Percentiles rank a stretch among this genome's conserved stretches.
phyloP scores from a whole-genome alignment of 2,329 filamentous ascomycete species.

The Cercospora sp. region DNA sequence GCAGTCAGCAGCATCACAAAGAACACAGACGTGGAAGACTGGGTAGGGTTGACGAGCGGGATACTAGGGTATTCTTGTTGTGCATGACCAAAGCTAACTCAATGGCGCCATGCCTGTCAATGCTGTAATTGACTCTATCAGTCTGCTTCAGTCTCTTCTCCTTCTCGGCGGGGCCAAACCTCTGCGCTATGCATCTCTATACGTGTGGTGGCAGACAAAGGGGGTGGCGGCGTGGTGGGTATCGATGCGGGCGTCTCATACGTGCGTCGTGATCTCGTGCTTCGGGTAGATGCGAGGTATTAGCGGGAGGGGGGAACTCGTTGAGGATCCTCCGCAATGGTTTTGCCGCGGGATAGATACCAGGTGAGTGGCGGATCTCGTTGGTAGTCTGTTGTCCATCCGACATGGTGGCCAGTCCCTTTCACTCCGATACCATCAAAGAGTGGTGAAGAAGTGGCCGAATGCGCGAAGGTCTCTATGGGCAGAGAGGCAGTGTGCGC shows the following conservation, averaged over 20 bases:
- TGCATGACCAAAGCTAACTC: constrained; percentile 7
- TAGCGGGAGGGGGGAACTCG: not conserved
- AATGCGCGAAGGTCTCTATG: not conserved
- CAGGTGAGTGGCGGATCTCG: not conserved
- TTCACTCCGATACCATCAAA: not conserved
- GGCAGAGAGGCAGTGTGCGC: not conserved
- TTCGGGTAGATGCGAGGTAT: constrained; percentile 4
- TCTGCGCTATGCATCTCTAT: constrained; percentile 10
- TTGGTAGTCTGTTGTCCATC: not conserved
- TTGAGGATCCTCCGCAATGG: not conserved
- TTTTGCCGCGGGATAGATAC: not conserved
- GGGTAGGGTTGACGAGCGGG: not conserved
- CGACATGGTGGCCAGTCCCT: not conserved
- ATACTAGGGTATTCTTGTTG: not conserved
- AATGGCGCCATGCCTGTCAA: constrained; percentile 2
- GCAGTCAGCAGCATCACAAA: not conserved
- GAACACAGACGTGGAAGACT: not conserved
- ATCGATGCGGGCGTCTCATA: constrained; percentile 12
- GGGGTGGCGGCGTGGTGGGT: constrained; percentile 12
- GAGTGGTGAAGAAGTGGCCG: not conserved
- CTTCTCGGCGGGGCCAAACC: constrained; percentile 5
- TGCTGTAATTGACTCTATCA: constrained; percentile 12
- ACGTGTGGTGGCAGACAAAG: constrained; percentile 14
- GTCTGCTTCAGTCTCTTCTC: constrained; percentile 10
- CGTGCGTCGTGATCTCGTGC: constrained; percentile 14